Conservation (phyloP, 176 grass and related monocot species). For the Alloteropsis semialata region DNA sequence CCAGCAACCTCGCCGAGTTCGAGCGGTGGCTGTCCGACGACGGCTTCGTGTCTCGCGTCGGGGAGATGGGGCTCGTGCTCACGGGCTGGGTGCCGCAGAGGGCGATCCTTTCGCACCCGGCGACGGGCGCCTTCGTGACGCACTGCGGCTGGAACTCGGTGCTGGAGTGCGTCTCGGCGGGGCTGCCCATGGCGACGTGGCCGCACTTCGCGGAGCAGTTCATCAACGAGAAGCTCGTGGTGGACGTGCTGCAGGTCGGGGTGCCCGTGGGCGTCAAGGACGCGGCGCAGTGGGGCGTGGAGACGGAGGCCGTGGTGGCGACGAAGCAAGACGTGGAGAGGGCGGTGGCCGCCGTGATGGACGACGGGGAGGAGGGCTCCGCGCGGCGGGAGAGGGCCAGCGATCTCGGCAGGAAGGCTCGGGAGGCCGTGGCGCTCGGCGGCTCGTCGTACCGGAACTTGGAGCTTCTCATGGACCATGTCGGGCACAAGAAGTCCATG, state of each 20-base stretch:
- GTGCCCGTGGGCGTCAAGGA: conserved; percentile 16
- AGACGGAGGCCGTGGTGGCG: not conserved
- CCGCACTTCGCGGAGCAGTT: conserved; percentile 42
- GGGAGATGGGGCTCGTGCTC: conserved; percentile 30
- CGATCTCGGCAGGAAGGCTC: conserved; percentile 23
- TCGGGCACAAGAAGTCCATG: not conserved
- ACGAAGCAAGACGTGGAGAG: conserved; percentile 21
- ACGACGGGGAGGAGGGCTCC: conserved; percentile 12
- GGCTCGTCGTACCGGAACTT: conserved; percentile 43
- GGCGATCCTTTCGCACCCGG: conserved; percentile 40
- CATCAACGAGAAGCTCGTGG: conserved; percentile 37
- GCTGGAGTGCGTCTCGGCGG: conserved; percentile 23
- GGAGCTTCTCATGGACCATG: conserved; percentile 19
- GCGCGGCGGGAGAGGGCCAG: conserved; percentile 21
- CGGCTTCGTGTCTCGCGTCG: conserved; percentile 48
- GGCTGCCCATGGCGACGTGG: conserved; percentile 37
- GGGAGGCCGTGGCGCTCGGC: conserved; percentile 32
- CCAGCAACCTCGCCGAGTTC: conserved; percentile 30
- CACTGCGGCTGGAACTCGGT: conserved; percentile 55
- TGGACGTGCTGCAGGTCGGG: conserved; percentile 18
- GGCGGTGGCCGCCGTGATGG: conserved; percentile 33
- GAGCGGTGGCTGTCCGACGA: conserved; percentile 33
- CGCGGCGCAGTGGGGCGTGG: not conserved
- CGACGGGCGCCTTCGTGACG: conserved; percentile 32
- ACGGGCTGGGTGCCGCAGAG: conserved; percentile 45